Evolutionary conservation across 179 eudicot genomes (phyloP).

Genomic region (Silene noctiflora): DNA sequence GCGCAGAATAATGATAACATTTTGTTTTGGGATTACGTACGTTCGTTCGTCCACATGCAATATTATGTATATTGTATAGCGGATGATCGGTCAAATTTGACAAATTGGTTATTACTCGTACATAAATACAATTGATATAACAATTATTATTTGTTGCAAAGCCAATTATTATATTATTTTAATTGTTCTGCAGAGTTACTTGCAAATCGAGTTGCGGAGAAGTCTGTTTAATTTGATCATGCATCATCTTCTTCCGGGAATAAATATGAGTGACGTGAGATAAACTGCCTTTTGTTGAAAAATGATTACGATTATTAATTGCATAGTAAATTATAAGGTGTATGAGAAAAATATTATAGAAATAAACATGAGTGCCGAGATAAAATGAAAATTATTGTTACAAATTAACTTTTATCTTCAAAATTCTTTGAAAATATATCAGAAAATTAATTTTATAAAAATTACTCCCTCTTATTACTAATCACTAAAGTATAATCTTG

Average conservation of each 20-base stretch:
- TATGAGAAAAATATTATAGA: too few species aligned
- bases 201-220: slow-evolving; percentile 19
- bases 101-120: not conserved
- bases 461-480: too few species aligned
- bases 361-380: too few species aligned
- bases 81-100: not conserved
- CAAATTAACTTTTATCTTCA: too few species aligned
- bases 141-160: too few species aligned
- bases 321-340: too few species aligned
- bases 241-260: slow-evolving; percentile 7
- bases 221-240: not conserved
- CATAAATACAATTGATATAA: not conserved
- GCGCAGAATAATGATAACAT: slow-evolving; percentile 30
- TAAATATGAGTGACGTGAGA: slow-evolving; percentile 13
- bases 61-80: slow-evolving; percentile 9
- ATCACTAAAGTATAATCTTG: too few species aligned
- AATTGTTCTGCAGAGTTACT: slow-evolving; percentile 5
- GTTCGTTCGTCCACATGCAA: slow-evolving; percentile 17
- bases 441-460: too few species aligned
- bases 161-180: not conserved
- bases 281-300: not conserved
- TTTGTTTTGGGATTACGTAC: slow-evolving; percentile 23
- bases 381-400: too few species aligned
- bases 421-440: too few species aligned
- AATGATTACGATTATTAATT: not conserved